Base-by-base conservation (phyloP, 1,139 yeast species). In the Magnusiomyces suaveolens region DNA sequence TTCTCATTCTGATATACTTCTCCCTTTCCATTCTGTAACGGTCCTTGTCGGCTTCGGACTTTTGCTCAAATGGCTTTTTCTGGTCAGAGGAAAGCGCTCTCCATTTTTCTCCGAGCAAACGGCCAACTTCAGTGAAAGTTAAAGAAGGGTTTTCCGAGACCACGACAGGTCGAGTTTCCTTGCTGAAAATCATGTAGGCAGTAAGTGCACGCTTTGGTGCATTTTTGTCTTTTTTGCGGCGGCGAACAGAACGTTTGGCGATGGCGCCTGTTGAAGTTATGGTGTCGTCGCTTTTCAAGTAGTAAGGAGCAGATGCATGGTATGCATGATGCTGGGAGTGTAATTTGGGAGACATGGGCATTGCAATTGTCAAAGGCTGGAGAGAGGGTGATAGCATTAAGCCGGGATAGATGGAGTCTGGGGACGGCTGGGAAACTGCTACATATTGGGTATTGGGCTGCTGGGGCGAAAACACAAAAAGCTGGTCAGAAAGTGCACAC, bases 151-250 rank as follows among this genome's bases (percentile, higher is more conserved):
- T 24, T 20, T 46, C 50, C 6, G 36, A 18, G 3, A 20, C 25
- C 8, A 46, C 43, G 24, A 21, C 6, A 10, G 46, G 59, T 18
- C 66, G 60, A 18, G 60, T 60, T 33, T 59, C 62, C 49, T 55
- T 80, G 57, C 80, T 80, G 79, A 81, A 88, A 46, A 90, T 84
- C 70, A 88, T 87, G 73, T 83, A 88, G 56, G 87, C 85, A 43
- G 96, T 87, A 65, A 86, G 72, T 71, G 75, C 81, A 72, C 77
- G 76, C 68, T 76, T 76, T 56, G 81, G 81, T 44, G 80, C 80
- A 58, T 75, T 74, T 47, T 80, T 80, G 16, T 43, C 46, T 20
- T 23, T 20, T 26, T 43, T 43, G 18, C 43, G 43, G 18, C 43
- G 43, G n/a, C 43, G 43, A n/a, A 38, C 43, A 16, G 10, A 10